Evolutionary conservation across 768 basidiomycete genomes (phyloP).

Genomic region (Pleurotus citrinopileatus): DNA sequence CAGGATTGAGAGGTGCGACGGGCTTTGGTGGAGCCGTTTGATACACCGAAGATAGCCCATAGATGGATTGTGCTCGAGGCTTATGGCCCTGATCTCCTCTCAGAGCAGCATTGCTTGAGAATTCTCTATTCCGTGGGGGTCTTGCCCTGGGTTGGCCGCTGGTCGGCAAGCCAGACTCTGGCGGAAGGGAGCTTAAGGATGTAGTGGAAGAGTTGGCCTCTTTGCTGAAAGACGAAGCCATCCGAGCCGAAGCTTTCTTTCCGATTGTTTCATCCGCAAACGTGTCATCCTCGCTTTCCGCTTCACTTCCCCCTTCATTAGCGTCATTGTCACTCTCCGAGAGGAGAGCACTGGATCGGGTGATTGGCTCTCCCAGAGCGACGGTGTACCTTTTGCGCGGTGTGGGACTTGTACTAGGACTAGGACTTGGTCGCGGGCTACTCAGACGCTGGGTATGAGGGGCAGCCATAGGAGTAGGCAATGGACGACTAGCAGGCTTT

Average conservation of each 20-base stretch:
- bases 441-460: background rate
- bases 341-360: conserved; percentile 32
- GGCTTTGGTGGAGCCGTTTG: conserved; percentile 23
- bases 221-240: conserved; percentile 14
- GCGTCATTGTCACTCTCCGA: conserved; percentile 29
- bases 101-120: conserved; percentile 10
- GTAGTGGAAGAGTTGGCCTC: conserved; percentile 3
- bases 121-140: background rate
- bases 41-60: conserved; percentile 39
- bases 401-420: conserved; percentile 63
- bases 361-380: conserved; percentile 74
- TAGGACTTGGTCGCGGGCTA: conserved; percentile 16
- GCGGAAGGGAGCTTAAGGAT: conserved; percentile 4
- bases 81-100: conserved; percentile 9
- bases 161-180: background rate
- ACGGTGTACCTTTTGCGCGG: conserved; percentile 87
- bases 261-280: conserved; percentile 64
- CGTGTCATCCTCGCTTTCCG: conserved; percentile 35
- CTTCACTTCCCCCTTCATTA: conserved; percentile 22
- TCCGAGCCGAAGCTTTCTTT: conserved; percentile 40
- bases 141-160: background rate
- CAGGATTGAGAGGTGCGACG: conserved; percentile 32
- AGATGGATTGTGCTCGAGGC: conserved; percentile 57
- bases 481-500: background rate
- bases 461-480: background rate